phyloP scores from a whole-genome alignment of 768 basidiomycete species.

The Rickenella mellea region DNA sequence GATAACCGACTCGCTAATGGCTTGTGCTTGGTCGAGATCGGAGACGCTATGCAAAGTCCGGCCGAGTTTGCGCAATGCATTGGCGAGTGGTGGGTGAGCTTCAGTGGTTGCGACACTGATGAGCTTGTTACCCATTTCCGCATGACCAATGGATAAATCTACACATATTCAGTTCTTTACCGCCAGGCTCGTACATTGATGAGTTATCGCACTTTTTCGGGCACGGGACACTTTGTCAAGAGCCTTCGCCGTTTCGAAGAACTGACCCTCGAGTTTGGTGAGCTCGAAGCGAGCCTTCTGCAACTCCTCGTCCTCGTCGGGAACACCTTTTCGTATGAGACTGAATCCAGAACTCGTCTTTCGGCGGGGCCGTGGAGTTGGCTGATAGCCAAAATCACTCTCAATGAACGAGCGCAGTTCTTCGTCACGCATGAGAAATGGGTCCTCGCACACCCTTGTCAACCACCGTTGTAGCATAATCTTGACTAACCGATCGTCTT shows the following conservation, averaged over 20 bases:
- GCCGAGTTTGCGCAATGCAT: slow-evolving; percentile 79
- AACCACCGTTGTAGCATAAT: slow-evolving; percentile 95
- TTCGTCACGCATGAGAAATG: slow-evolving; percentile 80
- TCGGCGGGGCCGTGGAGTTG: slow-evolving; percentile 63
- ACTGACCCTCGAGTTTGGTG: slow-evolving; percentile 85
- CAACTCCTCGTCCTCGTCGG: slow-evolving; percentile 92
- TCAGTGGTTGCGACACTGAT: slow-evolving; percentile 86
- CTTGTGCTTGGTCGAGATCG: slow-evolving; percentile 84
- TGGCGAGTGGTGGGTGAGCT: slow-evolving; percentile 73
- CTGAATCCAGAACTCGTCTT: slow-evolving; percentile 69
- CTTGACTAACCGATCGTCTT: slow-evolving; percentile 92
- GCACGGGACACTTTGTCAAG: slow-evolving; percentile 78
- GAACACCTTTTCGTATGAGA: slow-evolving; percentile 68
- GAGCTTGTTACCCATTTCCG: slow-evolving; percentile 91
- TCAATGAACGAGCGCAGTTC: slow-evolving; percentile 93
- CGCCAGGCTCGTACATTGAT: slow-evolving; percentile 1
- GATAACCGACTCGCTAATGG: slow-evolving; percentile 90
- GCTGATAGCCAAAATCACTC: slow-evolving; percentile 94
- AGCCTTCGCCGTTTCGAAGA: slow-evolving; percentile 86
- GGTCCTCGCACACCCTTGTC: slow-evolving; percentile 85
- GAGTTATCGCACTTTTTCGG: slow-evolving; percentile 52
- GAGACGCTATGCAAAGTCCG: slow-evolving; percentile 80
- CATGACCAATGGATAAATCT: slow-evolving; percentile 73
- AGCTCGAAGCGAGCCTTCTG: slow-evolving; percentile 85
- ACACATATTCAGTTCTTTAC: slow-evolving; percentile 7